Base-by-base conservation (phyloP, 352 stramenopile species). In the Thalassiosira livingstoniorum region DNA sequence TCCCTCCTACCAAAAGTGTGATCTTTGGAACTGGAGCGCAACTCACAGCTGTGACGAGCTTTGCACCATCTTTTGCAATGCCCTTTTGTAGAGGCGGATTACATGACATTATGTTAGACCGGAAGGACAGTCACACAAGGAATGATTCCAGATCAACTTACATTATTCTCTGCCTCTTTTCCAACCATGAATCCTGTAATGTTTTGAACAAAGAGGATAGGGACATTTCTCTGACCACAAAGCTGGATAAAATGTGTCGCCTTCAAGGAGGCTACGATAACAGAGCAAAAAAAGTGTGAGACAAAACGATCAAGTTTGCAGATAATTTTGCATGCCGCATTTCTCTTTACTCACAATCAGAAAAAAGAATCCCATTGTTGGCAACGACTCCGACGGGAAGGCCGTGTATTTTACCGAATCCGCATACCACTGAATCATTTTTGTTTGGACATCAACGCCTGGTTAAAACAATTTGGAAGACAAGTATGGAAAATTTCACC, bases 181-280 rank as follows among this genome's bases (percentile, higher is more conserved):
- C 97, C 97, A 21, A 99, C 96, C 96, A 99, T 99, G 73, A 99
- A 99, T 18, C 97, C 97, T 15, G 96, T 99, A 78, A 99, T 99
- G 78, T 99, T 99, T 88, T 99, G 97, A n/a, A 99, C 83, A 86
- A 99, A 99, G 0, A 99, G 78, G 65, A 99, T 92, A 1, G 97
- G 97, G 55, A 99, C 97, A 47, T 95, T 92, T 45, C 97, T 91
- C 85, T 99, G 97, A 80, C 93, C 96, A 92, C 97, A 99, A 29
- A 99, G 78, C 78, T 99, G 96, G 62, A 99, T 97, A 85, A 99
- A 99, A 87, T 99, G 97, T 35, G 96, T 93, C 11, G 94, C 97
- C 90, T 99, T 99, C 55, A 98, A 86, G 5, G 87, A 83, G 54
- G 80, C n/a, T n/a, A n/a, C n/a, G n/a, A n/a, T n/a, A n/a, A n/a